phyloP scores from a whole-genome alignment of 2,329 filamentous ascomycete genomes.

The Cordyceps tenuipes region DNA sequence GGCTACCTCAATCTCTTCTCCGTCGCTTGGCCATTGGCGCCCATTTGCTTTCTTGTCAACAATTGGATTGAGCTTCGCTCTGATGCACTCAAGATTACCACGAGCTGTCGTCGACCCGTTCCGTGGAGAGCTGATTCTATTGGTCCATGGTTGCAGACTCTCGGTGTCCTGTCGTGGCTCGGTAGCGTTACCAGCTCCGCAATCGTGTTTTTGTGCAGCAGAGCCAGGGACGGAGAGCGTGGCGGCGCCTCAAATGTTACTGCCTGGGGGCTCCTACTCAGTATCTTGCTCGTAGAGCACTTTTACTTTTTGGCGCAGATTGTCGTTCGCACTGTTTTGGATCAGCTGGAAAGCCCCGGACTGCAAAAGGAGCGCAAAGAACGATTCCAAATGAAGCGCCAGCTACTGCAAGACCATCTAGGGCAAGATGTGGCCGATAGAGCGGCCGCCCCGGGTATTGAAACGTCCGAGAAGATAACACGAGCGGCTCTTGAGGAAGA shows the following conservation, averaged over 20 bases:
- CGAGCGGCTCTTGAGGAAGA: conserved; percentile 57
- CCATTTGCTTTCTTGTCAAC: conserved; percentile 81
- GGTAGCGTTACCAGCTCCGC: conserved; percentile 82
- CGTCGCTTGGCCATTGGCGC: conserved; percentile 89
- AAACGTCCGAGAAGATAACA: conserved; percentile 55
- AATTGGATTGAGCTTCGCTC: conserved; percentile 94
- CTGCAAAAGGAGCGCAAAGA: conserved; percentile 78
- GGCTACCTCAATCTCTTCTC: conserved; percentile 89
- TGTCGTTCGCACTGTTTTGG: conserved; percentile 62
- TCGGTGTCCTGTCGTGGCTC: conserved; percentile 89
- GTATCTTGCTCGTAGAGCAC: conserved; percentile 82
- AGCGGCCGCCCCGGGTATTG: conserved; percentile 37
- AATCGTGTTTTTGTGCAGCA: conserved; percentile 81
- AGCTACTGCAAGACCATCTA: conserved; percentile 65
- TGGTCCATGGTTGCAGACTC: conserved; percentile 78
- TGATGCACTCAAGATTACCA: conserved; percentile 89
- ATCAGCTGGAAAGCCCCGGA: conserved; percentile 77
- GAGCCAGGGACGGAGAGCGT: conserved; percentile 54
- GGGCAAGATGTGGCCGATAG: conserved; percentile 46
- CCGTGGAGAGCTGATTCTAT: conserved; percentile 90
- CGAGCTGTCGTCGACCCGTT: conserved; percentile 79
- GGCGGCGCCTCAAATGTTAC: conserved; percentile 63
- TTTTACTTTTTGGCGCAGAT: conserved; percentile 73
- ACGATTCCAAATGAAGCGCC: conserved; percentile 71
- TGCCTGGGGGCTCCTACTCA: conserved; percentile 71